Evolutionary conservation across 805 yeast species (phyloP).

Genomic region (Starmerella stellata): DNA sequence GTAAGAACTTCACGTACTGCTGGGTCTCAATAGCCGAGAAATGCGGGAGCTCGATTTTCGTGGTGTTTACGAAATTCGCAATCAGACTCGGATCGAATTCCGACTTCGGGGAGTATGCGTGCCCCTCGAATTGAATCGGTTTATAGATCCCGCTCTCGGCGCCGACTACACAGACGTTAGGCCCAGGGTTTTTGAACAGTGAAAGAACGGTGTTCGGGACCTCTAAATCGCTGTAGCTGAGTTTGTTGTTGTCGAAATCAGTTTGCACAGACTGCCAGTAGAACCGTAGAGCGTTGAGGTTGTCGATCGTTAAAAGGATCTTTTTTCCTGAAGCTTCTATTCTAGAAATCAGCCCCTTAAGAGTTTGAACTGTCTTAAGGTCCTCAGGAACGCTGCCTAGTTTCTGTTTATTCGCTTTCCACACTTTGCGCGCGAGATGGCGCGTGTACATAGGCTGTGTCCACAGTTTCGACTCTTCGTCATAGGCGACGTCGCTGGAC

Average conservation of each 20-base stretch:
- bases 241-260: constrained; percentile 34
- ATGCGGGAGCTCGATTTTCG: constrained; percentile 29
- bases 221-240: constrained; percentile 47
- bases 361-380: neutral
- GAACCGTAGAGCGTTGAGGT: constrained; percentile 45
- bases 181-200: constrained; percentile 34
- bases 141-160: constrained; percentile 43
- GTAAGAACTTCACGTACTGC: constrained; percentile 27
- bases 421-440: constrained; percentile 36
- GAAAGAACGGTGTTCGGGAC: constrained; percentile 40
- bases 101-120: constrained; percentile 34
- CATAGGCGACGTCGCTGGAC: constrained; percentile 46
- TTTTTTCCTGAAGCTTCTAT: neutral
- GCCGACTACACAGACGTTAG: constrained; percentile 43
- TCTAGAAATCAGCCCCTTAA: neutral
- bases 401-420: constrained; percentile 29
- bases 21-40: constrained; percentile 31
- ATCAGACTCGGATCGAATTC: constrained; percentile 42
- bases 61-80: constrained; percentile 27
- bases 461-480: constrained; percentile 31
- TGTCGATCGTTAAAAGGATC: constrained; percentile 41
- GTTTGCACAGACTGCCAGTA: constrained; percentile 41
- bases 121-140: constrained; percentile 24
- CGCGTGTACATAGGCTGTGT: constrained; percentile 60
- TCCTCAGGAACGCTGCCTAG: constrained; percentile 18